Base-by-base conservation (phyloP, 75 land plant species). In the Pinus albicaulis region DNA sequence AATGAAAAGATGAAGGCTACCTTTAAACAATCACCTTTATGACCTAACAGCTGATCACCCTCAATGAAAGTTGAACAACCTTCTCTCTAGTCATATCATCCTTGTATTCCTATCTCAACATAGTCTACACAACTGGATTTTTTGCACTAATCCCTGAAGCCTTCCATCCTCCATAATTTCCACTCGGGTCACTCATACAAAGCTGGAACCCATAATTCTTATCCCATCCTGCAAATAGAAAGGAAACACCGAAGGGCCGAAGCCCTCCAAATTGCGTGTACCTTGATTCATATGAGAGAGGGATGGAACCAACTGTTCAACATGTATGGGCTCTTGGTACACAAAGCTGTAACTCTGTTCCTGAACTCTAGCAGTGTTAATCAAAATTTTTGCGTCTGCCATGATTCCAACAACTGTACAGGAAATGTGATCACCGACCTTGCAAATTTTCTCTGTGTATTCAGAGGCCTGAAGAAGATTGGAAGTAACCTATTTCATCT, bases 381-480 rank as follows among this genome's bases (percentile, higher is more conserved):
- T 87, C 19, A 92, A 82, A 72, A 92, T 92, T 79, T 92, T 92
- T 55, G 94, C 94, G 74, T 92, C 94, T 20, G 92, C 91, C 89
- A 90, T 92, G 38, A 92, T 92, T 23, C 94, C 94, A 34, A 92
- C 94, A 5, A 92, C 94, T 22, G 92, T 92, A 59, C 91, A 89
- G 20, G 94, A 92, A 3, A 89, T 81, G 55, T 92, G 94, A 73
- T 87, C 92, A 72, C 90, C 94, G 74, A 92, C 84, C 87, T 92
- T 92, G 87, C 90, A 92, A 92, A 92, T 92, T 74, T 92, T 92
- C 85, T 92, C 92, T 36, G 90, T 92, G 73, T 92, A 87, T n/a
- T 85, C 83, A 15, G 89, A 84, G 26, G 94, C 77, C 28, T 91
- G 92, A n/a, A n/a, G n/a, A n/a, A n/a, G n/a, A n/a, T n/a, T n/a